Base-by-base conservation (phyloP, 129 eudicot genomes). In the Arctium minus region DNA sequence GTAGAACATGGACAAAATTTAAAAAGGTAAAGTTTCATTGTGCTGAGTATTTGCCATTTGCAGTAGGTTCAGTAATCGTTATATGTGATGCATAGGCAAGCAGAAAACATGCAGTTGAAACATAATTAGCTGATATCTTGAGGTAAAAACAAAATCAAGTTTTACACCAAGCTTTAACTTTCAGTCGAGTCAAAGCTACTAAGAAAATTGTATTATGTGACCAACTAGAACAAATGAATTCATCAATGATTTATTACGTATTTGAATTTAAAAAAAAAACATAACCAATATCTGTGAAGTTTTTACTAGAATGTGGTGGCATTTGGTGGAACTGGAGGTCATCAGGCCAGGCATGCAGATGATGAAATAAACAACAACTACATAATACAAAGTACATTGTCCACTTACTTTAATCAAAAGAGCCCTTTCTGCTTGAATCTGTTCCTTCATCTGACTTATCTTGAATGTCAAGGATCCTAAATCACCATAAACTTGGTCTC, bases 361-460 rank as follows among this genome's bases (percentile, higher is more conserved):
- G 82, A 42, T 78, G 31, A 60, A 79, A 75, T 11, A 68, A 29
- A 50, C 81, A 40, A 40, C 33, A 82, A 70, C 76, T 12, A 75
- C 12, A 18, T 4, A 69, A 29, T 40, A 65, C 31, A 72, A 72
- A 70, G 38, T 29, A 78, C 70, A 50, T 9, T 77, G 60, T 40
- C 39, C 38, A 73, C 86, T 85, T 86, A 95, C 98, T 84, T 82
- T 79, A 80, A 95, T 74, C 9, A 82, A 83, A 56, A 72, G 79
- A 82, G 77, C 83, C 91, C 98, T 90, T 65, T 92, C 94, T 42
- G 90, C 85, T 74, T 91, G 89, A 88, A 95, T 95, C 83, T 91
- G 90, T 86, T 86, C 86, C 83, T 88, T 90, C 89, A 95, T 83
- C 83, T 85, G 93, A 44, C 70, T 85, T 73, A 95, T 86, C 86